A percentile compares a stretch with the other conserved stretches of the same genome.
phyloP scores from a whole-genome alignment of 148 eudicot genomes.

The Heliamphora exappendiculata region DNA sequence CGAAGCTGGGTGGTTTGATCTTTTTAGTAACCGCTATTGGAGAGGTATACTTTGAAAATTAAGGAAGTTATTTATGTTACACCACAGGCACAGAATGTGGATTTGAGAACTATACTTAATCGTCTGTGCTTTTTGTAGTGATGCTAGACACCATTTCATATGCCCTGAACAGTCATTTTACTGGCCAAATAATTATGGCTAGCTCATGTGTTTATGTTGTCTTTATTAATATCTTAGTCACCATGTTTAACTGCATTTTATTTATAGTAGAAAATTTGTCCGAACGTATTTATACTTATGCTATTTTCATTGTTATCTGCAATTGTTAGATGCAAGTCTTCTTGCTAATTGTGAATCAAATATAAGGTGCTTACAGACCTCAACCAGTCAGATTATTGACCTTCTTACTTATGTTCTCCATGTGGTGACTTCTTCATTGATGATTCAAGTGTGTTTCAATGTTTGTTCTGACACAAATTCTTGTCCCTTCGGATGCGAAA shows the following conservation, averaged over 20 bases:
- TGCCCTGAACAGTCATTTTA: background rate
- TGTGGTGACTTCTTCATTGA: background rate
- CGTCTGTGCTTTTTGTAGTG: background rate
- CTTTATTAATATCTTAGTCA: background rate
- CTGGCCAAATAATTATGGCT: background rate
- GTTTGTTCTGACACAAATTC: background rate
- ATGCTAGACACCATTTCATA: background rate
- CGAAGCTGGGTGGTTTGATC: constrained; percentile 96
- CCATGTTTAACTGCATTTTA: background rate
- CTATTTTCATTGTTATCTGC: background rate
- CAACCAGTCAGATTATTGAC: background rate
- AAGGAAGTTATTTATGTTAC: background rate
- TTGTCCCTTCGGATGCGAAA: background rate
- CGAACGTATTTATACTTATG: background rate
- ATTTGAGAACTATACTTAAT: background rate
- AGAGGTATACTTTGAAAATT: constrained; percentile 42
- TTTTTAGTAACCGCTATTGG: constrained; percentile 71
- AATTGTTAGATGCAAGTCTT: background rate
- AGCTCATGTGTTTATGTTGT: background rate
- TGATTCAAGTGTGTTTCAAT: background rate
- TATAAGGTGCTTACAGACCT: background rate
- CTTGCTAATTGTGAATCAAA: background rate
- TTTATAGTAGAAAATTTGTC: background rate
- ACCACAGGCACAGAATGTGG: background rate
- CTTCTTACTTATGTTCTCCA: background rate